Base-by-base conservation (phyloP, 78 protist genomes). In the Diacronema lutheri region DNA sequence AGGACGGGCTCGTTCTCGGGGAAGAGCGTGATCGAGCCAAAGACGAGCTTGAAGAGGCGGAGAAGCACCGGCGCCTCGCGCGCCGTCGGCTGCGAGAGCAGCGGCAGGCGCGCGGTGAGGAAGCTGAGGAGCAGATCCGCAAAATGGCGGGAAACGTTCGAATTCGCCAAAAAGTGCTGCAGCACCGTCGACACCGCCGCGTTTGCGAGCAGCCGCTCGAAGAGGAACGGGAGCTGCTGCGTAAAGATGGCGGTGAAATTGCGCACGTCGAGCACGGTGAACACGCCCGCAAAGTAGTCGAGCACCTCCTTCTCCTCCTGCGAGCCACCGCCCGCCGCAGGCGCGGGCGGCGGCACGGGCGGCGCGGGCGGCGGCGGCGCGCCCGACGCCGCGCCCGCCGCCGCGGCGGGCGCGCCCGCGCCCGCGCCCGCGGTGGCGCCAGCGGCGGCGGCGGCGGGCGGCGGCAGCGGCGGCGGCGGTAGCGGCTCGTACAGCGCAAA, bases 211-310 rank as follows among this genome's bases (percentile, higher is more conserved):
- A 92, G 60, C 46, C 78, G 69, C n/a, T 89, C 68, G 33, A 90
- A 90, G 31, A 96, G 61, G 40, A 85, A 61, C 66, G 83, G 85
- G 23, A 96, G 35, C 78, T 78, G 72, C 20, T 55, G 60, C 14
- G 62, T 10, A 56, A 93, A 68, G 25, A 93, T 83, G 38, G 90
- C 95, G 57, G 73, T 85, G 79, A 94, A 92, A 20, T 84, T 87
- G 33, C 89, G 79, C 25, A 26, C 73, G 37, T 95, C 97, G 50
- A 95, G 84, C 69, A 90, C 55, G 44, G 92, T 86, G 64, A 95
- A 94, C 16, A 95, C 89, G 40, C 90, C 77, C 19, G 97, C 89
- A 23, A 94, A 94, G n/a, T 86, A 38, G 38, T 96, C 98, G 21
- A 96, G 58, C 12, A 84, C 80, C 31, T 88, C 87, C 56, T 80